phyloP scores from a whole-genome alignment of 495 filamentous ascomycete genomes.

The Parmelia sp. region DNA sequence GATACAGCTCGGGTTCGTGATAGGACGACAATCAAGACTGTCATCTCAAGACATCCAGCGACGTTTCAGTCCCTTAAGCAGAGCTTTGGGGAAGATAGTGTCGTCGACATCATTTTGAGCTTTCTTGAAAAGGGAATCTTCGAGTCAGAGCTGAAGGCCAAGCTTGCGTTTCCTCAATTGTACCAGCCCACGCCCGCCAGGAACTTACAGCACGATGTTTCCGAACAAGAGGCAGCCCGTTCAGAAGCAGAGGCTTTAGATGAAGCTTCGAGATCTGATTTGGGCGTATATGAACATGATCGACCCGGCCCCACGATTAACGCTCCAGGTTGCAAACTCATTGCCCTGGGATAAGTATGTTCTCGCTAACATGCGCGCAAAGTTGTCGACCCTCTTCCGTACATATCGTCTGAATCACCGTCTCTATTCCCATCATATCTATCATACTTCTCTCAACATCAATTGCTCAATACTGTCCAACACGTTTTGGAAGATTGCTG shows the following conservation, averaged over 20 bases:
- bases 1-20: background rate
- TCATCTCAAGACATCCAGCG: background rate
- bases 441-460: background rate
- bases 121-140: background rate
- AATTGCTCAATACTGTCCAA: background rate
- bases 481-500: constrained; percentile 1
- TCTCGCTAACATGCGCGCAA: background rate
- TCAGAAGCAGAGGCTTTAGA: constrained; percentile 2
- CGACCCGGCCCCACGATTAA: background rate
- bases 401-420: background rate
- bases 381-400: background rate
- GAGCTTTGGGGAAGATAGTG: background rate
- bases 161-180: background rate
- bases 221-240: background rate
- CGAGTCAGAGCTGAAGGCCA: background rate
- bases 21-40: background rate
- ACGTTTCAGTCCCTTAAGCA: background rate
- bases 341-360: background rate
- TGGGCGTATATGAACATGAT: background rate
- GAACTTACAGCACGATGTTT: constrained; percentile 18
- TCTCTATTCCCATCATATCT: constrained; percentile 4
- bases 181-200: background rate
- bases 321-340: background rate
- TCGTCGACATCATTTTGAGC: background rate
- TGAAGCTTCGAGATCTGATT: background rate